Conservation (phyloP, 345 rosid species). For the Salix dunnii region DNA sequence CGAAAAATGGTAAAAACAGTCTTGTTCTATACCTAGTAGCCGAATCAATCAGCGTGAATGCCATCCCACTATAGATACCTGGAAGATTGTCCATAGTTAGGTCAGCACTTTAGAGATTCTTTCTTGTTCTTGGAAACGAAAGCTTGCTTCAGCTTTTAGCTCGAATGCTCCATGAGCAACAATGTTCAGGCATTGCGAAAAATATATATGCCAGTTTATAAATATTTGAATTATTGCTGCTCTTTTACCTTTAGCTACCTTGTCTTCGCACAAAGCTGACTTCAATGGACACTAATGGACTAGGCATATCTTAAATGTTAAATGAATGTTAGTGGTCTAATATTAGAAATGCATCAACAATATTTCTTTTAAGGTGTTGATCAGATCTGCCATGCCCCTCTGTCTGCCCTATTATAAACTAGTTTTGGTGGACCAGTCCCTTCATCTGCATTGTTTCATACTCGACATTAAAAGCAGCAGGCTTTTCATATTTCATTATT, state of each 20-base stretch:
- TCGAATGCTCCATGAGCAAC: not conserved
- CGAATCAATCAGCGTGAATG: not conserved
- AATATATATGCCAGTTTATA: not conserved
- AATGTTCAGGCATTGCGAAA: not conserved
- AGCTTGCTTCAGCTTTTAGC: conserved; percentile 10
- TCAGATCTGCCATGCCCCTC: conserved; percentile 29
- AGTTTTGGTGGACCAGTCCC: conserved; percentile 32
- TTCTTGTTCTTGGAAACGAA: conserved; percentile 15
- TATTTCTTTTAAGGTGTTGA: conserved; percentile 1
- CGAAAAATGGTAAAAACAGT: not conserved
- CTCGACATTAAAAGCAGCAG: conserved; percentile 15
- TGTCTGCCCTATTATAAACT: conserved; percentile 35
- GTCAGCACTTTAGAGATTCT: conserved; percentile 20
- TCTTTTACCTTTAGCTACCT: not conserved
- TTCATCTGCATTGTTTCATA: conserved; percentile 5
- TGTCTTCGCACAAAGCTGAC: conserved; percentile 2
- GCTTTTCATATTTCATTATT: not conserved
- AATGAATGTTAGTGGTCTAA: conserved; percentile 3
- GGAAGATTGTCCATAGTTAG: conserved; percentile 12
- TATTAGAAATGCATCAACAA: conserved; percentile 15
- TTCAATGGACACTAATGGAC: conserved; percentile 8
- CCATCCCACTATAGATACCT: not conserved
- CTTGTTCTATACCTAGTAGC: not conserved
- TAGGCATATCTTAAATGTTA: conserved; percentile 3
- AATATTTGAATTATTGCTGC: not conserved